Percentiles rank a stretch among this genome's conserved stretches.
Conservation (phyloP, 1,284 basidiomycete genomes). For the Trichosporon sp. region DNA sequence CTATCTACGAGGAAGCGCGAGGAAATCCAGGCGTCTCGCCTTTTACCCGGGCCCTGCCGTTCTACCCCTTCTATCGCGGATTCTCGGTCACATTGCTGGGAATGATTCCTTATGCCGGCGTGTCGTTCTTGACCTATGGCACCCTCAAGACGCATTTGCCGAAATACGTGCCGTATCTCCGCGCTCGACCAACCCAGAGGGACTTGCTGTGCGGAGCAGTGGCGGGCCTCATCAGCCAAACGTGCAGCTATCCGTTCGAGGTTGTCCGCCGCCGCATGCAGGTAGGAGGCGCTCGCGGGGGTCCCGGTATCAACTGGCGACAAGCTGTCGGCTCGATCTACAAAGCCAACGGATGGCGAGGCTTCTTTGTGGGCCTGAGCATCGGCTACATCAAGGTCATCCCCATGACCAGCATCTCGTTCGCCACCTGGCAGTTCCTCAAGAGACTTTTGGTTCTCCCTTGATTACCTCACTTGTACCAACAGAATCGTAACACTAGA, state of each 20-base stretch:
- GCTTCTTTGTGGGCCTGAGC: slow-evolving; percentile 90
- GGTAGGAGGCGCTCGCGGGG: slow-evolving; percentile 78
- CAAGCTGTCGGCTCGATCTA: slow-evolving; percentile 77
- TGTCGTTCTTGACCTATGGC: slow-evolving; percentile 91
- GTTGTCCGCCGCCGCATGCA: slow-evolving; percentile 93
- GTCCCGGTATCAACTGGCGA: slow-evolving; percentile 65
- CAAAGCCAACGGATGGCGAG: slow-evolving; percentile 71
- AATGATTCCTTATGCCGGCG: slow-evolving; percentile 96
- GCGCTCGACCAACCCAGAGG: slow-evolving; percentile 51
- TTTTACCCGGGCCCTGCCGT: slow-evolving; percentile 55
- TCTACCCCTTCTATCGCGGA: slow-evolving; percentile 77
- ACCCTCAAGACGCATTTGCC: slow-evolving; percentile 69
- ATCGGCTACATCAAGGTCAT: slow-evolving; percentile 97
- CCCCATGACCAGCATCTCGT: slow-evolving; percentile 76
- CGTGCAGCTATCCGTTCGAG: slow-evolving; percentile 94
- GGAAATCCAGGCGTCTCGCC: slow-evolving; percentile 37
- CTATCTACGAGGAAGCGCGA: slow-evolving; percentile 60
- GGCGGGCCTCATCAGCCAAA: slow-evolving; percentile 87
- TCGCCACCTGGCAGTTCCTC: slow-evolving; percentile 57
- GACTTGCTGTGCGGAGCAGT: slow-evolving; percentile 81
- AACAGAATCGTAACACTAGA: slow-evolving; percentile 27
- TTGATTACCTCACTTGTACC: slow-evolving; percentile 39
- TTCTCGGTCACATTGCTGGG: slow-evolving; percentile 88
- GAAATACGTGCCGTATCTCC: slow-evolving; percentile 55
- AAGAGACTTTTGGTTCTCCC: slow-evolving; percentile 50